These are phyloP conservation scores for Tubosaeta sp. DNA, from an alignment of 768 basidiomycete species.

Conservation along the genomic window DNA sequence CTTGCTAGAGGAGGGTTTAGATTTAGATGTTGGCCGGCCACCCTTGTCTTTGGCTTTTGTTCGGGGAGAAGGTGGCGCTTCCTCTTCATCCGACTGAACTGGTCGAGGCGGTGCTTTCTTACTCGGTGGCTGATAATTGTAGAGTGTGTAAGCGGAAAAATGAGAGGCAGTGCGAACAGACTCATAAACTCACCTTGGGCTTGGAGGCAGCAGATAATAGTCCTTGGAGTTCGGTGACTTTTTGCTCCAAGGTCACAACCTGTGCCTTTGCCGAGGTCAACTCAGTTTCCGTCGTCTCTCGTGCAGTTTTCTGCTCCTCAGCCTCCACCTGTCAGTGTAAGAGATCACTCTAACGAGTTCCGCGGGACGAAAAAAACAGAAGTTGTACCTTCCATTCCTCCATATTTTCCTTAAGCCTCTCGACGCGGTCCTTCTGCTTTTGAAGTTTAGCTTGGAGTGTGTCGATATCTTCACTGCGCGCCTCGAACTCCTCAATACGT, in stretches of 20 bases:
- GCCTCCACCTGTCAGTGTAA: constrained; percentile 38
- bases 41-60: constrained; percentile 15
- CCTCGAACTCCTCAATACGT: constrained; percentile 28
- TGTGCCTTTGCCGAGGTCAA: constrained; percentile 31
- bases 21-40: constrained; percentile 8
- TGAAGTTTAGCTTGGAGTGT: constrained; percentile 36
- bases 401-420: constrained; percentile 39
- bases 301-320: constrained; percentile 34
- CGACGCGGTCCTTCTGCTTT: constrained; percentile 40
- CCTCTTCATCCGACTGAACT: constrained; percentile 20
- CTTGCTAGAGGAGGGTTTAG: constrained; percentile 18
- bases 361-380: neutral
- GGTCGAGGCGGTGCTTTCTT: constrained; percentile 10
- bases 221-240: constrained; percentile 41
- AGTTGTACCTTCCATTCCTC: constrained; percentile 45
- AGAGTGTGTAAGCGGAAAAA: neutral
- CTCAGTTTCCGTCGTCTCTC: constrained; percentile 32
- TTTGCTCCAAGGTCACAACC: constrained; percentile 30
- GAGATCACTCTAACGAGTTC: neutral
- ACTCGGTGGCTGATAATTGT: constrained; percentile 7
- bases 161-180: constrained; percentile 14
- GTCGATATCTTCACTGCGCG: constrained; percentile 19
- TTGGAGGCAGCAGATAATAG: constrained; percentile 39
- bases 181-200: constrained; percentile 17
- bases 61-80: constrained; percentile 5